phyloP scores from a whole-genome alignment of 2,329 filamentous ascomycete species.

The Paraphaeosphaeria minitans region DNA sequence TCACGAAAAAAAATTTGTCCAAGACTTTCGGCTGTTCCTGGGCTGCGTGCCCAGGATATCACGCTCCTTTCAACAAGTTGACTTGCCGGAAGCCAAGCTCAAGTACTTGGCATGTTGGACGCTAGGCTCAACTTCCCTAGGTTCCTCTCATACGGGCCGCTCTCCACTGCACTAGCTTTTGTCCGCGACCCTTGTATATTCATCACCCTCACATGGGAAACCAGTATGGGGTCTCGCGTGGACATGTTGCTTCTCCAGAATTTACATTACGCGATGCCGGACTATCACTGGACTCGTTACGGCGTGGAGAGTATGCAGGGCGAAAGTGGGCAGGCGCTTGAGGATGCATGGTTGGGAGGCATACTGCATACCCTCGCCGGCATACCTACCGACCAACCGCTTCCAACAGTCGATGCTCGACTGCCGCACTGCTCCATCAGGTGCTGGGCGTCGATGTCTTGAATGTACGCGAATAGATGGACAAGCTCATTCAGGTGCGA shows the following conservation, averaged over 20 bases:
- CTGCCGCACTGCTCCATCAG: not conserved
- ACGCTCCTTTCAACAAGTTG: not conserved
- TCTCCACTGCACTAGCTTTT: not conserved
- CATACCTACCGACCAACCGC: not conserved
- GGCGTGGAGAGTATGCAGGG: not conserved
- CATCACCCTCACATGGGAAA: not conserved
- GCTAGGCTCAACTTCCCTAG: not conserved
- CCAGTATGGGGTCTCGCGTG: not conserved
- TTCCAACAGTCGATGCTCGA: not conserved
- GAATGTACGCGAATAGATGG: conserved; percentile 1
- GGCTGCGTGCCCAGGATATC: not conserved
- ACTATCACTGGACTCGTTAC: not conserved
- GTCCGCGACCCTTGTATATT: not conserved
- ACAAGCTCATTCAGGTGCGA: not conserved
- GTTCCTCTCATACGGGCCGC: not conserved
- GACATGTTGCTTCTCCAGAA: not conserved
- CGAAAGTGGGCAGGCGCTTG: not conserved
- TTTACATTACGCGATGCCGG: not conserved
- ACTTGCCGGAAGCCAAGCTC: not conserved
- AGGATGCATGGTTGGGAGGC: conserved; percentile 1
- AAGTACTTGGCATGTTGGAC: not conserved
- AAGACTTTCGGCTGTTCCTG: not conserved
- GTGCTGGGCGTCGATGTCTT: not conserved
- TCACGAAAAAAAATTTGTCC: not conserved
- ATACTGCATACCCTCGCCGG: not conserved